Percentiles rank a stretch among this genome's conserved stretches.
Conservation (phyloP, 2,329 filamentous ascomycete species). For the Boeremia exigua region DNA sequence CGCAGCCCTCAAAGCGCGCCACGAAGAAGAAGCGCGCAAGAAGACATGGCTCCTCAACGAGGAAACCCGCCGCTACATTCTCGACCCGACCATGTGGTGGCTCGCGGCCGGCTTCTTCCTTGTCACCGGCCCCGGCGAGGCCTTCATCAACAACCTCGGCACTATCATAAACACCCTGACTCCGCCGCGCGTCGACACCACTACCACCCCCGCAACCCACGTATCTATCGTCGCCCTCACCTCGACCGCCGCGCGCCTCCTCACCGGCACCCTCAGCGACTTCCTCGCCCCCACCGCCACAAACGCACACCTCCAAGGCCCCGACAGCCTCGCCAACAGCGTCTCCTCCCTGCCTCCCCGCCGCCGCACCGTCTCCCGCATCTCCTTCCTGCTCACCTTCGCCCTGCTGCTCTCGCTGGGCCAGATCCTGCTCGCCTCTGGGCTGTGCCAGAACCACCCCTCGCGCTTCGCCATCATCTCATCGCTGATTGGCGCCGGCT, state of each 20-base stretch:
- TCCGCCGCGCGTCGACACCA: conserved; percentile 61
- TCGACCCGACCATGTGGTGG: conserved; percentile 94
- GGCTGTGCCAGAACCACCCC: conserved; percentile 73
- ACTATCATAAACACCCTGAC: conserved; percentile 90
- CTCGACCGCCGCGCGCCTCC: conserved; percentile 86
- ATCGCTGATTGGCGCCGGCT: conserved; percentile 83
- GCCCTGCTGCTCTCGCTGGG: conserved; percentile 75
- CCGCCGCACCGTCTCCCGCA: conserved; percentile 72
- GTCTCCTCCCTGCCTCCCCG: conserved; percentile 44
- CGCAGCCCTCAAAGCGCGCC: conserved; percentile 53
- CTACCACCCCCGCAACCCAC: conserved; percentile 78
- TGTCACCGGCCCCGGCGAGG: conserved; percentile 92
- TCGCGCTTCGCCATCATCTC: conserved; percentile 87
- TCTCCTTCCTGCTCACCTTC: conserved; percentile 79
- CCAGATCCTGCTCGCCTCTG: conserved; percentile 78
- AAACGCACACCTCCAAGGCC: conserved; percentile 63
- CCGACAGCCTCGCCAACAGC: conserved; percentile 52
- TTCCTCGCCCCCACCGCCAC: conserved; percentile 70
- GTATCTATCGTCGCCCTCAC: conserved; percentile 91
- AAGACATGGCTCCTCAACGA: conserved; percentile 92
- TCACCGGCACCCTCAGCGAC: conserved; percentile 89
- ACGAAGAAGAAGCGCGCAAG: conserved; percentile 68
- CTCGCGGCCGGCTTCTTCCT: conserved; percentile 91
- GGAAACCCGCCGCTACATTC: conserved; percentile 83
- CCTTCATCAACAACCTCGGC: conserved; percentile 96